Conservation (phyloP, 202 grass and related monocot genomes). For the Zoysia matrella region DNA sequence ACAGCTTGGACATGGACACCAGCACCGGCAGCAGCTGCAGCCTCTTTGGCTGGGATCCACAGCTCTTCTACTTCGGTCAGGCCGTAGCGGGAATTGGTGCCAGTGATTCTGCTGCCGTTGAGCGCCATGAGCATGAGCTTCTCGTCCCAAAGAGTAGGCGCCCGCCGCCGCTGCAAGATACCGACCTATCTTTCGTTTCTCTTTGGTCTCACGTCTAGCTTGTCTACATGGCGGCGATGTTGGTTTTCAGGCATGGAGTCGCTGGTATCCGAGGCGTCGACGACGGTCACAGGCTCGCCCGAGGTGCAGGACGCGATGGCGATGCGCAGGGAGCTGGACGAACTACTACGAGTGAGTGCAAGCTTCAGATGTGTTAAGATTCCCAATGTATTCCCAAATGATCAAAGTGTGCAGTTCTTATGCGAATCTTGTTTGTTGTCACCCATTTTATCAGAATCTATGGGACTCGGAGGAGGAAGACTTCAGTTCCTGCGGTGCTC, state of each 20-base stretch:
- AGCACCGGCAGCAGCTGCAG: conserved; percentile 3
- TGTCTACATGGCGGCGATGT: background rate
- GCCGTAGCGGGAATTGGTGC: conserved; percentile 4
- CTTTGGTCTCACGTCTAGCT: background rate
- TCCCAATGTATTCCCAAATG: background rate
- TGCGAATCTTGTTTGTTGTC: background rate
- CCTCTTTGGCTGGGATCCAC: conserved; percentile 55
- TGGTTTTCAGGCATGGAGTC: conserved; percentile 38
- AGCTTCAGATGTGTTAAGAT: background rate
- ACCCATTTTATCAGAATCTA: conserved; percentile 40
- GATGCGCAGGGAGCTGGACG: conserved; percentile 39
- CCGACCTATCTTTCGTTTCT: background rate
- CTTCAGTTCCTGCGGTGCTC: conserved; percentile 19
- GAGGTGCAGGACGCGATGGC: conserved; percentile 1
- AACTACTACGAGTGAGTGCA: conserved; percentile 51
- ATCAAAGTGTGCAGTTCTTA: conserved; percentile 1
- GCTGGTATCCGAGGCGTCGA: conserved; percentile 19
- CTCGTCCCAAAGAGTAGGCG: conserved; percentile 53
- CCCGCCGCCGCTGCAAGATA: background rate
- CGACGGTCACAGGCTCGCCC: background rate
- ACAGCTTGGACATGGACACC: conserved; percentile 26
- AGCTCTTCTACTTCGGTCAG: conserved; percentile 44
- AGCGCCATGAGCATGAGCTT: conserved; percentile 31
- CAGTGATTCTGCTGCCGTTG: conserved; percentile 2
- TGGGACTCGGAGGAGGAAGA: conserved; percentile 28